Evolutionary conservation across 139 green algal genomes (phyloP).

Genomic region (Chlamydomonas asymmetrica): DNA sequence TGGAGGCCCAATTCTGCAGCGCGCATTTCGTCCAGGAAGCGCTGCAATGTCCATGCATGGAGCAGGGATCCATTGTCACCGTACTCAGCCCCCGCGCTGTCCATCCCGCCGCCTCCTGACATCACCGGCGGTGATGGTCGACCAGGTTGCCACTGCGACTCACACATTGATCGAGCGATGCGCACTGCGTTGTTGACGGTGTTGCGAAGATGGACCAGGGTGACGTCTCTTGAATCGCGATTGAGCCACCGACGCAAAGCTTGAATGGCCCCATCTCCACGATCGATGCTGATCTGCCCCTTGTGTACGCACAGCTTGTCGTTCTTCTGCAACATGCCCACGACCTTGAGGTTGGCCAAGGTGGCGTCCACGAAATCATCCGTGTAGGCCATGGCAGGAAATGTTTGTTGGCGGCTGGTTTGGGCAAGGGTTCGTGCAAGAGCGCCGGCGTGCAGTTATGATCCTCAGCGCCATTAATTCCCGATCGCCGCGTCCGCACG

Average conservation of each 20-base stretch:
- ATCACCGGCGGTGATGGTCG: too few species aligned
- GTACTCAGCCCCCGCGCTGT: neutral
- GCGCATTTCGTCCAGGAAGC: neutral
- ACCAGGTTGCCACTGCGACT: too few species aligned
- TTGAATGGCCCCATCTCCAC: neutral
- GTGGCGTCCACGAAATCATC: slow-evolving; percentile 18
- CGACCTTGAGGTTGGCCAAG: slow-evolving; percentile 5
- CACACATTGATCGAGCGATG: too few species aligned
- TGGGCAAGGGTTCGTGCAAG: too few species aligned
- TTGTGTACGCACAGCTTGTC: slow-evolving; percentile 18
- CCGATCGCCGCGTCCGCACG: too few species aligned
- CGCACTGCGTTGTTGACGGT: slow-evolving; percentile 1
- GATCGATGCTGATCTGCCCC: slow-evolving; percentile 3
- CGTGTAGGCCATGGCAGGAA: too few species aligned
- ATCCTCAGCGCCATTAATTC: too few species aligned
- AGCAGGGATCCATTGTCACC: too few species aligned
- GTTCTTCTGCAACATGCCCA: slow-evolving; percentile 11
- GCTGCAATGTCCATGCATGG: slow-evolving; percentile 7
- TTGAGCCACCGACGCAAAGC: slow-evolving; percentile 6
- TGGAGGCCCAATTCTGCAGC: neutral
- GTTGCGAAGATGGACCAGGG: neutral
- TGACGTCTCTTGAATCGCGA: slow-evolving; percentile 5
- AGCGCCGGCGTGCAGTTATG: too few species aligned
- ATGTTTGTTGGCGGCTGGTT: too few species aligned
- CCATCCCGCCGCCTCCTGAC: neutral